Base-by-base conservation (phyloP, 495 filamentous ascomycete genomes). In the Lepraria neglecta region DNA sequence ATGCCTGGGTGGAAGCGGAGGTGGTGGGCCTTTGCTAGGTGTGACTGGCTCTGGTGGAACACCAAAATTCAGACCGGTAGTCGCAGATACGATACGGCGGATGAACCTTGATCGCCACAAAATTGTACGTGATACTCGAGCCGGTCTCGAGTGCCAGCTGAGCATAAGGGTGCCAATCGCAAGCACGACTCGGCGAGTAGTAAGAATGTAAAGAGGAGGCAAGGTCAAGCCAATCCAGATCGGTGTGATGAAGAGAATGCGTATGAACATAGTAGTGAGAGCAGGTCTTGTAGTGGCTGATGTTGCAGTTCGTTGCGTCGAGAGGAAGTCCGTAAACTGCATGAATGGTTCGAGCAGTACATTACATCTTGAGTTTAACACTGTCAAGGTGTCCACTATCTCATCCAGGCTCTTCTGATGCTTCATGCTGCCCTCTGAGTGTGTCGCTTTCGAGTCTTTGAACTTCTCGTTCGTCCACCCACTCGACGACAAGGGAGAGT, bases 271-370 rank as follows among this genome's bases (percentile, higher is more conserved):
- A 0, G 87, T 86, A 1, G 88, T 97, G 40, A 99, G 82, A 2
- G 92, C 90, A n/a, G 95, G 94, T 60, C 86, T 77, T 0, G 94
- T 97, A 0, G 91, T 96, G 1, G 92, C 91, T 14, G 88, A 92
- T 15, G 94, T 97, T 0, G 95, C 87, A 0, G 89, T 95, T 46
- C 87, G 81, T 64, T 96, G 90, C 0, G 91, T 96, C 24, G 90
- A 95, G 19, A 99, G 80, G 71, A 95, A 96, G 70, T 96, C 90
- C 54, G 92, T 96, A 63, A 98, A 76, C 63, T 87, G 83, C 33
- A 95, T 78, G 44, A 96, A 80, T 4, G 94, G 94, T 64, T 96
- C 91, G 21, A 97, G 80, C 11, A 99, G 78, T 42, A 96, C 86
- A 72, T 95, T 95, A 74, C 95, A 95, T 48, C 94, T 79, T 4